Evolutionary conservation across 1,284 basidiomycete species (phyloP).

Genomic region (Ceratobasidium sp.): DNA sequence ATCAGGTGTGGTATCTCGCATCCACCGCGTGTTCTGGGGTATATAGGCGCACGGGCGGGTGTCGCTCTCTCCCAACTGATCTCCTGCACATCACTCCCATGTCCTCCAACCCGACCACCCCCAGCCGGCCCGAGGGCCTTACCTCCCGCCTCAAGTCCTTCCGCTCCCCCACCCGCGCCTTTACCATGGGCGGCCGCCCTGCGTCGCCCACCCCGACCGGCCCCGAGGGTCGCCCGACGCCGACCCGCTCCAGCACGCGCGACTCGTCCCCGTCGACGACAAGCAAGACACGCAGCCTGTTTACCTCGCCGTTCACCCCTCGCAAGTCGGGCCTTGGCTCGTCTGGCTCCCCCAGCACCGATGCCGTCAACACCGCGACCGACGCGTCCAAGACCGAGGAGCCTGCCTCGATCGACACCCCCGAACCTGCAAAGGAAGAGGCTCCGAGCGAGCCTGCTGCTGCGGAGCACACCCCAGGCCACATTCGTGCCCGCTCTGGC

Average conservation of each 20-base stretch:
- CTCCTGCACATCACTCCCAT: conserved; percentile 36
- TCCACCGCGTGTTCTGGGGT: neutral
- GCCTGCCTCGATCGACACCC: neutral
- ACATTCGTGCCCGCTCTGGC: conserved; percentile 15
- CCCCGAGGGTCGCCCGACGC: conserved; percentile 3
- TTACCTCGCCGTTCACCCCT: neutral
- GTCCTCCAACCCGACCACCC: conserved; percentile 16
- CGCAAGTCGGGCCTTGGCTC: conserved; percentile 31
- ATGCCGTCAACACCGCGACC: conserved; percentile 7
- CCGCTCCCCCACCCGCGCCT: conserved; percentile 12
- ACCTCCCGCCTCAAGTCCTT: conserved; percentile 9
- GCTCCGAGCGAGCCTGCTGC: neutral
- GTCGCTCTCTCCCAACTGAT: neutral
- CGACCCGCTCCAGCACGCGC: conserved; percentile 17
- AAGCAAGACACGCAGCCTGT: conserved; percentile 12
- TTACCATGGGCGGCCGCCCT: neutral
- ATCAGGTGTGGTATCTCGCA: neutral
- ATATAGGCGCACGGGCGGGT: neutral
- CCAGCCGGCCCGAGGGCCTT: neutral
- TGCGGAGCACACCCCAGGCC: conserved; percentile 6
- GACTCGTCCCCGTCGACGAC: neutral
- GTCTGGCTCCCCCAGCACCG: conserved; percentile 11
- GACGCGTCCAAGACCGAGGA: conserved; percentile 4
- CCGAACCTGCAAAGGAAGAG: conserved; percentile 19
- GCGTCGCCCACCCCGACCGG: conserved; percentile 1